Base-by-base conservation (phyloP, 2,329 filamentous ascomycete genomes). In the Diaporthe destruens region DNA sequence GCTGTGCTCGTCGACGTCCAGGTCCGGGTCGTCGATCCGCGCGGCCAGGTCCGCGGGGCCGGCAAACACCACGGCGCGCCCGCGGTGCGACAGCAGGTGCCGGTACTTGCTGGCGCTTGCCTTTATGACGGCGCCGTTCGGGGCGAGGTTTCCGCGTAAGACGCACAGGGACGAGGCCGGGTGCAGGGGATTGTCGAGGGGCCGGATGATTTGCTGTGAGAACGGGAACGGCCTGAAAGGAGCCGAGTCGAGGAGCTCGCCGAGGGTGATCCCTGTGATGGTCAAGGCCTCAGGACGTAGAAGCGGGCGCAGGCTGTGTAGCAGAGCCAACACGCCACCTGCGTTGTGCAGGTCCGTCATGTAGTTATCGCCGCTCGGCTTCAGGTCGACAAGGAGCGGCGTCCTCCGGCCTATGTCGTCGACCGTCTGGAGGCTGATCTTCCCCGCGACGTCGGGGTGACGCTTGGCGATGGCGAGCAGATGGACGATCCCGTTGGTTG, bases 321-420 rank as follows among this genome's bases (percentile, higher is more conserved):
- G 89, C 0, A 98, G 90, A 0, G 93, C 92, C 0, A 93, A 91
- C 81, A 96, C 94, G 39, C 95, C 95, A 32, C 95, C 95, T 67
- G 96, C 92, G 72, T 95, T 92, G 81, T 96, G 96, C 53, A 98
- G 91, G 79, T 98, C 95, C 6, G 92, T 94, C 91, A 98, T 97
- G 80, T 95, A 93, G 79, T 94, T 95, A 70, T 93, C 91, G 1
- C 95, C 95, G 73, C 90, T 93, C 0, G 95, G 95, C n/a, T 95
- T 94, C 23, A 97, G 86, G 79, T 97, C 93, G 1, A 95, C 93
- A 53, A 97, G 89, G 78, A 96, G 90, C 0, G 94, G 94, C 1
- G 95, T 94, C 75, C 88, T 90, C 76, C 94, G 86, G 71, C 92
- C 93, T 65, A 96, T 91, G 65, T 92, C 89, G 80, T 97, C 94